phyloP scores from a whole-genome alignment of 257 asterid species.

The Scutellaria baicalensis region DNA sequence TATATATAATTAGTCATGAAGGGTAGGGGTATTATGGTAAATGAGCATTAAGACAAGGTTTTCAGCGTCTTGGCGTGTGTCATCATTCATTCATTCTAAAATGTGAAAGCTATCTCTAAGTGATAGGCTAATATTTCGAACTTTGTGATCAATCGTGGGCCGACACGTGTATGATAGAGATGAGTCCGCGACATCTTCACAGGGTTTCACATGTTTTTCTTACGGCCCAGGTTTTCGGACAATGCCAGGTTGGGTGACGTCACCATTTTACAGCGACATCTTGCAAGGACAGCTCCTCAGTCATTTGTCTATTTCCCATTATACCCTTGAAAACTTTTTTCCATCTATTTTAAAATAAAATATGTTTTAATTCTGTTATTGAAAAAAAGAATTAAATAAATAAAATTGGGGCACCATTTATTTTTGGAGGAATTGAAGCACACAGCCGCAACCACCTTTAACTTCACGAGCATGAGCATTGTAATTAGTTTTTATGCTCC shows the following conservation, averaged over 20 bases:
- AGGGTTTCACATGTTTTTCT: conserved; percentile 16
- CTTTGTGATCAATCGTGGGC: background rate
- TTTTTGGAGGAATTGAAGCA: background rate
- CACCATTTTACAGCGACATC: background rate
- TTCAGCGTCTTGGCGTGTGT: background rate
- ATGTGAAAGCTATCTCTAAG: background rate
- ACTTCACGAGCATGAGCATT: background rate
- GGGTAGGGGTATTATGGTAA: conserved; percentile 11
- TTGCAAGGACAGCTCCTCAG: background rate
- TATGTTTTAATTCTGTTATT: too few relatives aligned
- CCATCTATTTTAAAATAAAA: too few relatives aligned
- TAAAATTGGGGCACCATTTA: background rate
- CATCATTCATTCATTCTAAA: background rate
- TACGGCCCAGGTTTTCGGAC: conserved; percentile 13
- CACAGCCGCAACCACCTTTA: background rate
- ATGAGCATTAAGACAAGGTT: background rate
- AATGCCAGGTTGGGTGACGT: conserved; percentile 2
- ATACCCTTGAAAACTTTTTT: background rate
- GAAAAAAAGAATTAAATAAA: background rate
- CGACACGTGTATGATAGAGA: conserved; percentile 20
- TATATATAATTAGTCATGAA: too few relatives aligned
- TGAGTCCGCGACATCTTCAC: conserved; percentile 12
- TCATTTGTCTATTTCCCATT: background rate
- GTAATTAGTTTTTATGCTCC: background rate
- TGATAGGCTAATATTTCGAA: conserved; percentile 23